Evolutionary conservation across 176 grass and related monocot species (phyloP), one percentile per base, ranked within the genome.

Genomic region (Triticum timopheevii): DNA sequence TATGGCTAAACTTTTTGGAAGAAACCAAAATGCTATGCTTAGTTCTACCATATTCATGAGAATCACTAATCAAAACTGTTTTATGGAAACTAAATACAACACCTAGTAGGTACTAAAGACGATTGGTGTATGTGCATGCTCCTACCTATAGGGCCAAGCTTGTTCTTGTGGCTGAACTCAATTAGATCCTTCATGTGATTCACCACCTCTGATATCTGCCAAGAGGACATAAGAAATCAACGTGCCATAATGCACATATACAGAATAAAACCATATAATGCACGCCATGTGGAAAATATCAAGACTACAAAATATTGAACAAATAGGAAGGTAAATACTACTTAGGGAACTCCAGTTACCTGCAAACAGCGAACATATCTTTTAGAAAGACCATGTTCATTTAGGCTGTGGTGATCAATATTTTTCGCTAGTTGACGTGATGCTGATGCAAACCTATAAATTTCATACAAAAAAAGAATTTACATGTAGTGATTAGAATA

Each of bases 181-280:
- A 99, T 97, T 69, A 99, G 85, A 81, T 94, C 97, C 67, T 99
- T 99, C 97, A 99, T 99, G 87, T 93, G 93, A 93, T 94, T 97
- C 68, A 99, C 97, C 76, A 99, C 94, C 90, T 99, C 97, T 22
- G 94, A 96, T 91, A 99, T 94, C 94, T 99, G 82, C 54, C 19
- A 85, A 80, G 50, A 45, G 75, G 44, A 85, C 13, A 77, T 16
- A 78, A 74, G 77, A 13, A 79, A 80, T 86, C 56, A 88, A 56
- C 17, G 44, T 65, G 71, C 9, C 33, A 62, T 30, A 44, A 22
- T 31, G 83, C 58, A 76, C 65, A 80, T 13, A 58, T 77, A 82
- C 2, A 15, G 22, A 86, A 82, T 9, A 35, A 58, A 27, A 19
- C 42, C 20, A 20, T 69, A 59, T 8, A 66, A 52, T 11, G 68